A percentile compares a stretch with the other conserved stretches of the same genome.
phyloP scores from a whole-genome alignment of 2,329 filamentous ascomycete species.

The Ascochyta koolunga region DNA sequence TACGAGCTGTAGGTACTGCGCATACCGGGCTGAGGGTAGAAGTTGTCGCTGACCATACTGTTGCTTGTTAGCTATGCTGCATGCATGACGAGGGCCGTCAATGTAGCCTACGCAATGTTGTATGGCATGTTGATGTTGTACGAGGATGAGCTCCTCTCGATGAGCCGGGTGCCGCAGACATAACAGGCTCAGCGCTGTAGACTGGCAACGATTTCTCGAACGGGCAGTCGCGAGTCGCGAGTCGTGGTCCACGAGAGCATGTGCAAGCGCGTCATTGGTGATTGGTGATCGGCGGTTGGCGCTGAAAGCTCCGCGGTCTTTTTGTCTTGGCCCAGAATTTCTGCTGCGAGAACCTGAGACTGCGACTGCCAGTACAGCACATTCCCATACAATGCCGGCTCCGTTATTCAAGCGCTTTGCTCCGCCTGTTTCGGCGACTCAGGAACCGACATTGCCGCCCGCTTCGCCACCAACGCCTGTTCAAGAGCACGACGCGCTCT shows the following conservation, averaged over 20 bases:
- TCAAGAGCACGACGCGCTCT: background rate
- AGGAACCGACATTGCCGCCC: conserved; percentile 10
- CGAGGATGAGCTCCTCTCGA: conserved; percentile 31
- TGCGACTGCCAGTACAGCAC: background rate
- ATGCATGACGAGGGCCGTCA: background rate
- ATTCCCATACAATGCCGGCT: conserved; percentile 50
- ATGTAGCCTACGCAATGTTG: conserved; percentile 68
- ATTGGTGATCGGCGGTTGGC: conserved; percentile 33
- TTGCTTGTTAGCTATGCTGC: conserved; percentile 14
- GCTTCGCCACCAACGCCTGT: background rate
- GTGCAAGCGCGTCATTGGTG: conserved; percentile 23
- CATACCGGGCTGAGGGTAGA: conserved; percentile 89
- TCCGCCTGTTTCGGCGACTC: conserved; percentile 43
- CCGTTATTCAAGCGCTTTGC: conserved; percentile 56
- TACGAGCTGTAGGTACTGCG: background rate
- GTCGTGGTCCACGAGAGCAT: conserved; percentile 7
- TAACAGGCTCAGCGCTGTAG: conserved; percentile 21
- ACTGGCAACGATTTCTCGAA: background rate
- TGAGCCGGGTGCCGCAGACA: conserved; percentile 21
- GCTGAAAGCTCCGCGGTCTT: conserved; percentile 16
- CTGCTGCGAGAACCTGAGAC: background rate
- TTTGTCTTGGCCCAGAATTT: conserved; percentile 16
- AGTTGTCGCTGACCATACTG: conserved; percentile 98
- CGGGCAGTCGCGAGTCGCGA: conserved; percentile 4
- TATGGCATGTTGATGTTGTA: conserved; percentile 62